A percentile compares a stretch with the other conserved stretches of the same genome.
These are phyloP conservation scores for Trichophyton simii DNA, from an alignment of 2,329 filamentous ascomycete genomes.

Conservation along the genomic window DNA sequence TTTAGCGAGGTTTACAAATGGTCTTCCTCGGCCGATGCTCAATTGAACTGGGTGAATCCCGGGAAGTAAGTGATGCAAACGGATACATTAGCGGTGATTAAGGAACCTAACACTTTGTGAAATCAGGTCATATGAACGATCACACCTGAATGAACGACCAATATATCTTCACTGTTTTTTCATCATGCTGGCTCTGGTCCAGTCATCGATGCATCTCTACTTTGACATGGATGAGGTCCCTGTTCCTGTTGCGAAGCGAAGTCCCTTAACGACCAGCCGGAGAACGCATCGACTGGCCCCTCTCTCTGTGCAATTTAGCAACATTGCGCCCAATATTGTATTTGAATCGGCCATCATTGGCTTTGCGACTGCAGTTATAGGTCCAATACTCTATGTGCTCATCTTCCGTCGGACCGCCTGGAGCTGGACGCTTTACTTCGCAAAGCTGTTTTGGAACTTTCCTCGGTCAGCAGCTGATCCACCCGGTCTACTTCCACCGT, in stretches of 20 bases:
- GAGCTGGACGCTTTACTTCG: conserved; percentile 56
- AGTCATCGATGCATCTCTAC: conserved; percentile 57
- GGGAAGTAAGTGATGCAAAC: conserved; percentile 42
- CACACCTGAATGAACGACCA: conserved; percentile 71
- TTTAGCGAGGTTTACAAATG: conserved; percentile 74
- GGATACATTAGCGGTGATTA: neutral
- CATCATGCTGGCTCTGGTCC: conserved; percentile 53
- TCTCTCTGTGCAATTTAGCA: conserved; percentile 29
- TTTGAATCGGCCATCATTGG: conserved; percentile 23
- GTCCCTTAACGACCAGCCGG: conserved; percentile 22
- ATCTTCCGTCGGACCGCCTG: conserved; percentile 53
- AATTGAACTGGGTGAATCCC: conserved; percentile 61
- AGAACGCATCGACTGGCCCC: conserved; percentile 26
- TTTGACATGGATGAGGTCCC: conserved; percentile 59
- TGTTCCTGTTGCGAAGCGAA: conserved; percentile 35
- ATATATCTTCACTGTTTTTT: conserved; percentile 67
- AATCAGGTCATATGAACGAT: conserved; percentile 48
- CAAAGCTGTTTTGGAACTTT: conserved; percentile 62
- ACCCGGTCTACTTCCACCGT: conserved; percentile 44
- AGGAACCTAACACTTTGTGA: neutral
- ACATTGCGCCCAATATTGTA: conserved; percentile 21
- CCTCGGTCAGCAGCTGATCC: conserved; percentile 54
- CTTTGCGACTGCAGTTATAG: conserved; percentile 34
- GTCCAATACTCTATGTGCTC: conserved; percentile 48
- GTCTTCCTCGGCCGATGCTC: conserved; percentile 47